Percentiles rank a stretch among this genome's conserved stretches.
These are phyloP conservation scores for Russula sp. DNA, from an alignment of 768 basidiomycete species.

Conservation along the genomic window DNA sequence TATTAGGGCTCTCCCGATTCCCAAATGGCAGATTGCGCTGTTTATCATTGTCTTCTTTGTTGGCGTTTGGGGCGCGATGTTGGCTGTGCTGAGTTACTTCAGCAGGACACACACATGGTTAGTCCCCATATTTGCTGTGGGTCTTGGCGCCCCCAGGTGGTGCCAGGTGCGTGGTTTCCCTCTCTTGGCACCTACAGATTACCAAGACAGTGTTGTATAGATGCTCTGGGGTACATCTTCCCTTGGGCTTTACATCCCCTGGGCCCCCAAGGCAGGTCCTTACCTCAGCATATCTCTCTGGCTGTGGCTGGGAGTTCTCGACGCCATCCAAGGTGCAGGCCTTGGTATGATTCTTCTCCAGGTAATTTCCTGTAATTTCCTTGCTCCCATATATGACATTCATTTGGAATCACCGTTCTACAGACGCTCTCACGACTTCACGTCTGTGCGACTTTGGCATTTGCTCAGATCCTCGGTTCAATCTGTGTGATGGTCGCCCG, in stretches of 20 bases:
- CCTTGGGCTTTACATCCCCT: constrained; percentile 87
- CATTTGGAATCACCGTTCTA: constrained; percentile 1
- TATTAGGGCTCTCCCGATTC: constrained; percentile 76
- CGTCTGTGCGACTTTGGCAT: constrained; percentile 88
- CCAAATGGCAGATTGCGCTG: constrained; percentile 76
- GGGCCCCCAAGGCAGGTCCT: constrained; percentile 84
- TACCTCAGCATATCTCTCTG: constrained; percentile 87
- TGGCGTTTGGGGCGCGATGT: constrained; percentile 73
- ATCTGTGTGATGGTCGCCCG: constrained; percentile 90
- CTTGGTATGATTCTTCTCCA: constrained; percentile 87
- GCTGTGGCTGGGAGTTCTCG: constrained; percentile 94
- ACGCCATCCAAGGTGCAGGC: constrained; percentile 91
- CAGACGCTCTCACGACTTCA: constrained; percentile 87
- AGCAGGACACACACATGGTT: constrained; percentile 96
- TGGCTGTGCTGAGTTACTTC: constrained; percentile 73
- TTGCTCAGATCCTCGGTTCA: constrained; percentile 86
- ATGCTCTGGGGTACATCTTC: constrained; percentile 97
- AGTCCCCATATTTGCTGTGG: constrained; percentile 90
- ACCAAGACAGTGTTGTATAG: constrained; percentile 30
- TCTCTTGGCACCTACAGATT: background rate
- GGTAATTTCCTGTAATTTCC: constrained; percentile 26
- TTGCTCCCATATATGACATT: background rate
- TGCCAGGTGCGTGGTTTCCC: constrained; percentile 59
- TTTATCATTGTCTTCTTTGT: constrained; percentile 83
- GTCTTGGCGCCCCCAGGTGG: constrained; percentile 90